These are phyloP conservation scores for Erythrophleum ivorense DNA, from an alignment of 331 rosid genomes.

Conservation along the genomic window DNA sequence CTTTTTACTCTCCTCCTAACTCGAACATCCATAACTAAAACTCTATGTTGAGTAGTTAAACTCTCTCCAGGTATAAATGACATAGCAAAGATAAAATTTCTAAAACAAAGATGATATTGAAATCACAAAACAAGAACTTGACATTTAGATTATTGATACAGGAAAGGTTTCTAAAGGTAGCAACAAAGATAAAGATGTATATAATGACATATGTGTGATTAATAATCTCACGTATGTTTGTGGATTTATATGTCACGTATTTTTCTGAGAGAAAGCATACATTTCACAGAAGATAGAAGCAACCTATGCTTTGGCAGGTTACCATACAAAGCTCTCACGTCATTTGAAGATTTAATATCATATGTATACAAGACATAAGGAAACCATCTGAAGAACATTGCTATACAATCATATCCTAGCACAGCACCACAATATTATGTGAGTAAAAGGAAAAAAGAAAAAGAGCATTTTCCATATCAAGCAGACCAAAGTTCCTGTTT, in stretches of 20 bases:
- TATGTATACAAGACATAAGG: neutral
- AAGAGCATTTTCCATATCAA: slow-evolving; percentile 28
- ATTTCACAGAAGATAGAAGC: slow-evolving; percentile 16
- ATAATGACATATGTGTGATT: neutral
- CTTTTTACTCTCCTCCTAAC: too few species aligned
- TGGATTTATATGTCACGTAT: neutral
- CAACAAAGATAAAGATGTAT: neutral
- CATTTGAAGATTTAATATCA: slow-evolving; percentile 3
- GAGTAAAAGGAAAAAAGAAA: neutral
- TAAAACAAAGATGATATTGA: slow-evolving; percentile 16
- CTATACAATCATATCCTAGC: neutral
- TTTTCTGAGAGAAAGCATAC: neutral
- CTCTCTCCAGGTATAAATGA: neutral
- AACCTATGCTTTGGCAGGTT: slow-evolving; percentile 8
- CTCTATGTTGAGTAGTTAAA: too few species aligned
- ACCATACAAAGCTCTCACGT: neutral
- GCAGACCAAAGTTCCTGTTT: slow-evolving; percentile 7
- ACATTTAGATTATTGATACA: slow-evolving; percentile 2
- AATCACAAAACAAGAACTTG: neutral
- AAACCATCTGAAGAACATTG: slow-evolving; percentile 26
- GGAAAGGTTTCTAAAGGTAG: slow-evolving; percentile 7
- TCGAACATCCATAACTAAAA: too few species aligned
- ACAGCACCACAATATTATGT: neutral
- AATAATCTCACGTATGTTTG: neutral
- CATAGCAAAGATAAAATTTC: neutral